Evolutionary conservation across 2,329 filamentous ascomycete species (phyloP).

Genomic region (Metarhizium album): DNA sequence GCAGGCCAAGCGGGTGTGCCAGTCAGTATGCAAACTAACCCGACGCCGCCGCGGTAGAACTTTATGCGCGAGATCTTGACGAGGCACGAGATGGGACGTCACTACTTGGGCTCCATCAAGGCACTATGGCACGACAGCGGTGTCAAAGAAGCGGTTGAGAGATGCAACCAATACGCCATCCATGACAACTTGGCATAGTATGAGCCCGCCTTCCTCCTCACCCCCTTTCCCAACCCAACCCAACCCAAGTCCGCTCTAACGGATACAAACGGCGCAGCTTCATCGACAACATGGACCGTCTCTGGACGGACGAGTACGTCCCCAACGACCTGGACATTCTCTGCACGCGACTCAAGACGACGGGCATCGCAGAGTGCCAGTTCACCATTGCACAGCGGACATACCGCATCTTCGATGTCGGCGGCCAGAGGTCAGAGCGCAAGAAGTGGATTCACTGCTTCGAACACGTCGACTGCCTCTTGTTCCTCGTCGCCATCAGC

Average conservation of each 20-base stretch:
- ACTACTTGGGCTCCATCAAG: conserved; percentile 74
- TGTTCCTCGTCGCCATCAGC: conserved; percentile 91
- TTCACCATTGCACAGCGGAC: conserved; percentile 92
- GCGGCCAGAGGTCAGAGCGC: conserved; percentile 87
- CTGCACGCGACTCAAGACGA: conserved; percentile 92
- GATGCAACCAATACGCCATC: conserved; percentile 92
- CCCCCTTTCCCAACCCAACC: not conserved
- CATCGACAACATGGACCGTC: conserved; percentile 64
- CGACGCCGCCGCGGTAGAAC: conserved; percentile 46
- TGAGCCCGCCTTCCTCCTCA: conserved; percentile 22
- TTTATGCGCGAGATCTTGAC: conserved; percentile 67
- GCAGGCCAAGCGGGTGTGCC: too few species aligned
- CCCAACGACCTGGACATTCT: conserved; percentile 95
- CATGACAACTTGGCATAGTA: conserved; percentile 95
- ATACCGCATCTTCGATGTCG: conserved; percentile 96
- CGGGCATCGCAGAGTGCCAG: conserved; percentile 91
- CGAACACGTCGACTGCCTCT: conserved; percentile 81
- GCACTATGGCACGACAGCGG: conserved; percentile 74
- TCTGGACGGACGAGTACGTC: conserved; percentile 68
- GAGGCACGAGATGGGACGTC: conserved; percentile 71
- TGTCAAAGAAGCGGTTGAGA: conserved; percentile 73
- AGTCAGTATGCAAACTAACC: not conserved
- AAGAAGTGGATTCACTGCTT: conserved; percentile 99
- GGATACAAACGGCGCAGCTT: conserved; percentile 49
- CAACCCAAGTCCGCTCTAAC: not conserved